phyloP scores from a whole-genome alignment of 768 basidiomycete genomes.

The Xanthoconium purpureum region DNA sequence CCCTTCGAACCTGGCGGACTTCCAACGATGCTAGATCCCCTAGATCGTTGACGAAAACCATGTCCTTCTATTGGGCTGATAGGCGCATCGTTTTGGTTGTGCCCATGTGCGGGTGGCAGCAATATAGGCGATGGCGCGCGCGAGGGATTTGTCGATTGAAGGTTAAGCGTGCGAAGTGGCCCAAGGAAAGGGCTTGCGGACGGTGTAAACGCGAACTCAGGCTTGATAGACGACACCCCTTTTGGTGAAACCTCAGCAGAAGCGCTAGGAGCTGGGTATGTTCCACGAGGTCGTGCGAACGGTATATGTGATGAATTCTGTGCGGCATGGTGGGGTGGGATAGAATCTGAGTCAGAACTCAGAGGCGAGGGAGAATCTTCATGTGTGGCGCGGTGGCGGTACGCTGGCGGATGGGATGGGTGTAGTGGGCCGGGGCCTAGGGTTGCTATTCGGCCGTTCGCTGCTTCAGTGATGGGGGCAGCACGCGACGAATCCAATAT shows the following conservation, averaged over 20 bases:
- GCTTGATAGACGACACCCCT: constrained; percentile 21
- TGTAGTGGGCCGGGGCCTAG: constrained; percentile 37
- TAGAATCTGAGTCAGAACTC: constrained; percentile 61
- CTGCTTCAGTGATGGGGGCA: constrained; percentile 13
- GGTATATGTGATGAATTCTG: constrained; percentile 30
- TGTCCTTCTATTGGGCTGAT: constrained; percentile 36
- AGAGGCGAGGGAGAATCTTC: constrained; percentile 70
- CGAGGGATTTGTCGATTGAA: constrained; percentile 67
- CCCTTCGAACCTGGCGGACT: constrained; percentile 36
- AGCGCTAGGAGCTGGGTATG: constrained; percentile 16
- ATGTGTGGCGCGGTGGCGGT: constrained; percentile 36
- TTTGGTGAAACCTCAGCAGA: constrained; percentile 33
- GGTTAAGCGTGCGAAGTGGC: constrained; percentile 69
- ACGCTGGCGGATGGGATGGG: constrained; percentile 31
- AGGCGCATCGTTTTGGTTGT: constrained; percentile 24
- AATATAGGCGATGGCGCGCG: constrained; percentile 71
- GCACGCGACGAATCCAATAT: constrained; percentile 16
- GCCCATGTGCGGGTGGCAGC: constrained; percentile 48
- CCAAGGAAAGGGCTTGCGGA: constrained; percentile 80
- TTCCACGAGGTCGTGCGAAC: constrained; percentile 26
- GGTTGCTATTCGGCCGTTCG: constrained; percentile 15
- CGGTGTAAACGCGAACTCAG: constrained; percentile 54
- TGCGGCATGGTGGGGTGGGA: constrained; percentile 29
- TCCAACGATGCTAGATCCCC: constrained; percentile 34
- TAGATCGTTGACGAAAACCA: constrained; percentile 24